Evolutionary conservation across 495 filamentous ascomycete species (phyloP), one percentile per base, ranked within the genome.

Genomic region (Trichoderma asperelloides): DNA sequence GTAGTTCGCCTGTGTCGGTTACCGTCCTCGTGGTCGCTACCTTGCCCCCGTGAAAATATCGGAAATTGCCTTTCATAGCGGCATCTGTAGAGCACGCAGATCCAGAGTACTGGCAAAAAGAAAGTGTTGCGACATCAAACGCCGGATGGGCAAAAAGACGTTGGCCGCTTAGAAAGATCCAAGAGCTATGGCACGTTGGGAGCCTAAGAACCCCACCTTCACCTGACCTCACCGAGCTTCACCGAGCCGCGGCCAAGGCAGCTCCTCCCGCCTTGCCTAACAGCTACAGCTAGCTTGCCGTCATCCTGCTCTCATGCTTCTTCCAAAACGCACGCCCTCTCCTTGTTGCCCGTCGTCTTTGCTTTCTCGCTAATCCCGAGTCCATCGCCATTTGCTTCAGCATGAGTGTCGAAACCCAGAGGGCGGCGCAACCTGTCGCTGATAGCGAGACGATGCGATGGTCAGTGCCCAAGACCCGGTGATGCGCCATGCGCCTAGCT

Each of bases 1-100:
- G 74, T 18, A 85, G 68, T 37, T 76, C 79, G 51, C 84, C 81
- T n/a, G n/a, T n/a, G n/a, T n/a, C n/a, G n/a, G n/a, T n/a, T n/a
- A n/a, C n/a, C n/a, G n/a, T n/a, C n/a, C n/a, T n/a, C 85, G 85
- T 86, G 8, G 67, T 75, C 41, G 64, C 40, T 69, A 69, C 37
- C 25, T 40, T 68, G 70, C 55, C 27, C 23, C 2, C 30, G 11
- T 60, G 27, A 13, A 33, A 9, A 13, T 15, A 1, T 3, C 25
- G 12, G 12, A 27, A 12, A 60, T 2, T 15, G n/a, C 13, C 16
- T 47, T 9, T 28, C 13, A 11, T 30, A 30, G 55, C 55, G 25
- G 23, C 55, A 60, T 60, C 16, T 60, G 16, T 5, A 6, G 18
- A 23, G 74, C 69, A 67, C 76, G 71, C 62, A 68, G 27, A 66